Conservation (phyloP, 306 rosid species). For the Begonia loranthoides region DNA sequence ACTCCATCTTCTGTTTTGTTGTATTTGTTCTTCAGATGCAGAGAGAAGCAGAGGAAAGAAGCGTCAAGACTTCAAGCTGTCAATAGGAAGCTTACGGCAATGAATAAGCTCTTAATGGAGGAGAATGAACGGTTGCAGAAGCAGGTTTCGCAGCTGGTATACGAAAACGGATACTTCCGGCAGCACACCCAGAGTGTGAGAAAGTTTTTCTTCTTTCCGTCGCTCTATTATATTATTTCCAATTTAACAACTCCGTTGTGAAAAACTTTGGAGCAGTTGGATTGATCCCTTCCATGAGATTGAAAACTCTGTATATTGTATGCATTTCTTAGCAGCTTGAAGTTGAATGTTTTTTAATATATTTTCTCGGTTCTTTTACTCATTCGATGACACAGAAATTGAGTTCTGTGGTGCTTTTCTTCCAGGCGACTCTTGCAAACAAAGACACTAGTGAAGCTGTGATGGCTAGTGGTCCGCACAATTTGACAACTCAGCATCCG, state of each 20-base stretch:
- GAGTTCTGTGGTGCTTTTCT: conserved; percentile 10
- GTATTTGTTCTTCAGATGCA: conserved; percentile 44
- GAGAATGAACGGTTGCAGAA: conserved; percentile 98
- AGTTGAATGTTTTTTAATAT: not conserved
- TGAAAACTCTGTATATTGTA: not conserved
- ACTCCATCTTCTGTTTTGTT: conserved; percentile 3
- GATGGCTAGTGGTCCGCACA: conserved; percentile 87
- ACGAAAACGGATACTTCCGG: conserved; percentile 93
- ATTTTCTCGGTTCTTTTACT: not conserved
- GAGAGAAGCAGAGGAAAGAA: conserved; percentile 97
- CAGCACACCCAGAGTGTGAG: conserved; percentile 76
- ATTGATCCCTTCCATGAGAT: no score
- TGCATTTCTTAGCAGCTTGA: not conserved
- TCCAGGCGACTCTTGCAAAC: conserved; percentile 68
- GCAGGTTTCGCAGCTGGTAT: conserved; percentile 91
- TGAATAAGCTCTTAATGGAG: conserved; percentile 97
- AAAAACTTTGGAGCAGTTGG: no score
- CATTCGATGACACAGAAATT: not conserved
- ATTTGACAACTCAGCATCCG: conserved; percentile 86
- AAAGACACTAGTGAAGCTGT: conserved; percentile 96
- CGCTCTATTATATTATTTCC: not conserved
- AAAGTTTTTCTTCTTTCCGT: not conserved
- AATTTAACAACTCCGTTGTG: not conserved
- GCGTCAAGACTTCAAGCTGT: conserved; percentile 80
- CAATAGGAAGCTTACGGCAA: conserved; percentile 85